Base-by-base conservation (phyloP, 257 asterid species). In the Mitragyna speciosa region DNA sequence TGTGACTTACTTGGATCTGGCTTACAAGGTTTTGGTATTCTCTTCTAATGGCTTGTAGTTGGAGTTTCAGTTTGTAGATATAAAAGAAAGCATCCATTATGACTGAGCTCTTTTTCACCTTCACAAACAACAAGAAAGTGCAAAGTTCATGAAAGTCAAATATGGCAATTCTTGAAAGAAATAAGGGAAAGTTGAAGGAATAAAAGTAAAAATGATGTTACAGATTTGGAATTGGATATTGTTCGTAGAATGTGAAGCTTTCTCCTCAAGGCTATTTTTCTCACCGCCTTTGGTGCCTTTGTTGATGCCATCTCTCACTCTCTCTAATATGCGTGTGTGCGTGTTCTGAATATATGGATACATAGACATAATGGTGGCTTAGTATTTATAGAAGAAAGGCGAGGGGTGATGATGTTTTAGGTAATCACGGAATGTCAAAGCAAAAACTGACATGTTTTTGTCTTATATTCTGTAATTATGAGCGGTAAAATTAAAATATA, bases 191-290 rank as follows among this genome's bases (percentile, higher is more conserved):
- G 11, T 36, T 36, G 41, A 36, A n/a, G n/a, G n/a, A n/a, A n/a
- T n/a, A n/a, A n/a, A n/a, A n/a, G 19, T 64, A 56, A 63, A 56
- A 31, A 70, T 9, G 30, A 11, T 10, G 11, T 79, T 93, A 92
- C 98, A 31, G 97, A 86, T 89, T 89, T 92, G 84, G 97, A 93
- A 51, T 90, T 88, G 83, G 91, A 83, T 0, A 93, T 88, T 67
- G 76, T 78, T 82, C 89, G 78, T 82, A 92, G 81, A 16, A 84
- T 83, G 72, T 79, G 91, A 83, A 93, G 88, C 90, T 92, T 93
- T 75, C 91, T 88, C 72, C 85, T 83, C 48, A 86, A 3, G 48
- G 85, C 84, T 12, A 83, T 83, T 79, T 87, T 88, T 78, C 84
- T 88, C 43, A 82, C 90, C 81, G 83, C 83, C 84, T 81, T 79